Evolutionary conservation across 2,329 filamentous ascomycete species (phyloP).

Genomic region (Lomentospora prolificans): DNA sequence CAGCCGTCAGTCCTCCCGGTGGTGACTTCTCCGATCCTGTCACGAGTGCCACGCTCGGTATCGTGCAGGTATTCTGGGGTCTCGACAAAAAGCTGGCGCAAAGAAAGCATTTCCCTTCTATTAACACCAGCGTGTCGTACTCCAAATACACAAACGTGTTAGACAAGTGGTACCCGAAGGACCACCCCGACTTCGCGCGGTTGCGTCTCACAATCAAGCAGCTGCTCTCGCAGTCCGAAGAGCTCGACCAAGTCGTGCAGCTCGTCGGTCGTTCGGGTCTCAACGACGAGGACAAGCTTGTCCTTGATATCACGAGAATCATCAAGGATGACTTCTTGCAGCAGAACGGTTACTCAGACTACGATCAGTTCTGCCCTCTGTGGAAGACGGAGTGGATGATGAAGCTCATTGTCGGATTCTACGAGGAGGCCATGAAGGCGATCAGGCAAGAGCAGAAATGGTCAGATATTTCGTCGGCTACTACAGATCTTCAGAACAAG

Average conservation of each 20-base stretch:
- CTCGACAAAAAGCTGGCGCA: constrained; percentile 99
- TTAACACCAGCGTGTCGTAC: constrained; percentile 92
- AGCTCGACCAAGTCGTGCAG: constrained; percentile 97
- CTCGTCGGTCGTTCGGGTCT: constrained; percentile 95
- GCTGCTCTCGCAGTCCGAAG: constrained; percentile 87
- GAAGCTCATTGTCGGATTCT: constrained; percentile 97
- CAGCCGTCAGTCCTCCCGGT: constrained; percentile 91
- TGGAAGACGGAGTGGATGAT: constrained; percentile 99
- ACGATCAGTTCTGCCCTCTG: constrained; percentile 97
- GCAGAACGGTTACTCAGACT: constrained; percentile 98
- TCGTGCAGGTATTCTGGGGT: constrained; percentile 99
- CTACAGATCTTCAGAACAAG: constrained; percentile 72
- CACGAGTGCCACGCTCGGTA: constrained; percentile 84
- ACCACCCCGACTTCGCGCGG: constrained; percentile 87
- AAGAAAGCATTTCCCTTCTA: constrained; percentile 97
- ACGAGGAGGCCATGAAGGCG: constrained; percentile 95
- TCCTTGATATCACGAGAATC: constrained; percentile 79
- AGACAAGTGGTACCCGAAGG: constrained; percentile 90
- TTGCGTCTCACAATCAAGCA: constrained; percentile 90
- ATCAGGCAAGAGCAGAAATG: constrained; percentile 84
- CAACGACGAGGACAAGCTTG: constrained; percentile 97
- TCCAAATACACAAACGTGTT: constrained; percentile 88
- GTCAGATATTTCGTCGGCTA: constrained; percentile 87
- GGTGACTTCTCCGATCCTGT: constrained; percentile 99
- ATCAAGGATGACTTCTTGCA: constrained; percentile 98